These are phyloP conservation scores for Rhizopogon rudus DNA, from an alignment of 768 basidiomycete species.

Conservation along the genomic window DNA sequence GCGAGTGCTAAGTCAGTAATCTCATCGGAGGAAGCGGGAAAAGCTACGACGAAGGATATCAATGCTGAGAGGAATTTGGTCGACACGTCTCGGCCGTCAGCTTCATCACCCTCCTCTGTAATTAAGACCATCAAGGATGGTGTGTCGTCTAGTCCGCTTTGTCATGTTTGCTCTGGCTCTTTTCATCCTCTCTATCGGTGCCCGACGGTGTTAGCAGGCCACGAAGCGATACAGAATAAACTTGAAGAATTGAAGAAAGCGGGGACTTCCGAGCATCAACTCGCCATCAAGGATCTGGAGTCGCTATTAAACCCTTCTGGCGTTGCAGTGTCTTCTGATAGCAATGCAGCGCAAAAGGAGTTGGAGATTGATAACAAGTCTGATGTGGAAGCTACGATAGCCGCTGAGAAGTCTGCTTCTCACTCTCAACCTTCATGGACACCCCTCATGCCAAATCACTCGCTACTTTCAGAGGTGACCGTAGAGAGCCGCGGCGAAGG, in stretches of 20 bases:
- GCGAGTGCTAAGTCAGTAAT: not conserved
- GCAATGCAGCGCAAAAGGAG: not conserved
- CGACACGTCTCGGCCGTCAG: not conserved
- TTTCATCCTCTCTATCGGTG: conserved; percentile 47
- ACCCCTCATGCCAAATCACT: conserved; percentile 24
- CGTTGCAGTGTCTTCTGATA: conserved; percentile 5
- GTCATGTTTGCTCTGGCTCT: conserved; percentile 44
- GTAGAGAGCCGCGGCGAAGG: conserved; percentile 34
- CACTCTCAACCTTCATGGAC: conserved; percentile 5
- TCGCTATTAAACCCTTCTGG: conserved; percentile 22
- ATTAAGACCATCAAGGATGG: not conserved
- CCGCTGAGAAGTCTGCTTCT: not conserved
- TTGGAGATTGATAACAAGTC: conserved; percentile 2
- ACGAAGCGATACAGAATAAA: conserved; percentile 38
- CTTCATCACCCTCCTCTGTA: not conserved
- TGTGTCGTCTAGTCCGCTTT: conserved; percentile 14
- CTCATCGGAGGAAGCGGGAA: too few relatives aligned
- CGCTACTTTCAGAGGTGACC: conserved; percentile 30
- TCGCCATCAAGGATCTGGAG: conserved; percentile 39
- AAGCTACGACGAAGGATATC: not conserved
- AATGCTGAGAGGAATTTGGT: not conserved
- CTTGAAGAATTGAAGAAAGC: conserved; percentile 36
- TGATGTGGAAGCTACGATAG: not conserved
- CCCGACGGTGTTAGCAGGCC: conserved; percentile 40
- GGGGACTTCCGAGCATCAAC: conserved; percentile 13